These are phyloP conservation scores for Aspergillus flavus DNA, from an alignment of 2,329 filamentous ascomycete genomes.

Conservation along the genomic window DNA sequence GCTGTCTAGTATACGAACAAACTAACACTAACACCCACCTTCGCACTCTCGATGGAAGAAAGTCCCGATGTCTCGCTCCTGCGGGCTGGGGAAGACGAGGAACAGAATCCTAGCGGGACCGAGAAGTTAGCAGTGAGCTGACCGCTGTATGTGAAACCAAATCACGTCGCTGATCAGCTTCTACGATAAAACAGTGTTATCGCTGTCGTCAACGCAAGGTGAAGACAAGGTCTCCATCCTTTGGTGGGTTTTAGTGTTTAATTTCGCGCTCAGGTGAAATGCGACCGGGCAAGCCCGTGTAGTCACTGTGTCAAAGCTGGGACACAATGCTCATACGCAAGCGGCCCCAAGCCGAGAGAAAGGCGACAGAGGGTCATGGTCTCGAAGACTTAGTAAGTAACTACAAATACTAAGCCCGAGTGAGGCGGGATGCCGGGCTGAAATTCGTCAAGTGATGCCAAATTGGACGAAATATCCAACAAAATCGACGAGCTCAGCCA, in stretches of 20 bases:
- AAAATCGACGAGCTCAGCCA: conserved; percentile 14
- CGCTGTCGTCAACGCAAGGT: conserved; percentile 16
- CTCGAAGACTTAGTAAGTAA: conserved; percentile 16
- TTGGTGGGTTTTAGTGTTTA: neutral
- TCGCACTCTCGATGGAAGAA: too few species aligned
- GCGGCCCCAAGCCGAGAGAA: conserved; percentile 6
- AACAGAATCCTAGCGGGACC: too few species aligned
- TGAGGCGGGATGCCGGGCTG: neutral
- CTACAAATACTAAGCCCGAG: neutral
- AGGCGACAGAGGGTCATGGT: conserved; percentile 16
- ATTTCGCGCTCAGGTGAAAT: neutral
- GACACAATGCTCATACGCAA: conserved; percentile 9
- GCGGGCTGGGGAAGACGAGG: too few species aligned
- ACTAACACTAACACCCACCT: too few species aligned
- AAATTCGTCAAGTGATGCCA: conserved; percentile 3
- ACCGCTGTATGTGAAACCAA: neutral
- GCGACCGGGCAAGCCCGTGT: conserved; percentile 14
- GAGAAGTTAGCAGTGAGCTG: too few species aligned
- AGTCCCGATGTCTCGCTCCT: too few species aligned
- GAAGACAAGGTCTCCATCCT: neutral
- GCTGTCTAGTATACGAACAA: too few species aligned
- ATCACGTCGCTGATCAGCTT: neutral
- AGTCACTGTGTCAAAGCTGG: conserved; percentile 7
- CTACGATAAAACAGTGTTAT: conserved; percentile 6
- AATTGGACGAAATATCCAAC: conserved; percentile 13